Conservation (phyloP, 257 asterid genomes). For the Petrea volubilis region DNA sequence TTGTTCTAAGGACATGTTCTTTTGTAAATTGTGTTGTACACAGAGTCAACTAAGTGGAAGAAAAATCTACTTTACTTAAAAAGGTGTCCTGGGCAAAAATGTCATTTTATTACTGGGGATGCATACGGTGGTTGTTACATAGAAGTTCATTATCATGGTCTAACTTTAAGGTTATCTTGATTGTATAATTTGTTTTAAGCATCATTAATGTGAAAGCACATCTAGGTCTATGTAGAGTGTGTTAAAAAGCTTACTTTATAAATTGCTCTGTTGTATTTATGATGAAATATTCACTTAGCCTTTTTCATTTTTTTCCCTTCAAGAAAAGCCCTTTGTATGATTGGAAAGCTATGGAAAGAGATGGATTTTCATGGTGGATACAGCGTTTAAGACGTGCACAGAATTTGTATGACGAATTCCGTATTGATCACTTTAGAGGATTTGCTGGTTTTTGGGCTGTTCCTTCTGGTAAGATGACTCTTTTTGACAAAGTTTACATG, state of each 20-base stretch:
- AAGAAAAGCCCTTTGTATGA: constrained; percentile 85
- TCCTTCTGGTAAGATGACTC: constrained; percentile 76
- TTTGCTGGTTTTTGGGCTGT: constrained; percentile 99
- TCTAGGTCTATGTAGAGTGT: constrained; percentile 6
- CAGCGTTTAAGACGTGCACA: constrained; percentile 79
- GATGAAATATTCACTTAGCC: constrained; percentile 23
- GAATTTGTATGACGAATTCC: constrained; percentile 86
- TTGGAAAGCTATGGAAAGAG: constrained; percentile 94
- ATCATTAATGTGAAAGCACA: background rate
- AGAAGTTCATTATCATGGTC: background rate
- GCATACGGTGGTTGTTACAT: background rate
- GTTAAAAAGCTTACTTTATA: background rate
- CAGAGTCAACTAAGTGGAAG: background rate
- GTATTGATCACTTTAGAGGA: constrained; percentile 98
- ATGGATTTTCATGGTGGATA: constrained; percentile 94
- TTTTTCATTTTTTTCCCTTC: too few relatives aligned
- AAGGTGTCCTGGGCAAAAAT: background rate
- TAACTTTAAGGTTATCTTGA: constrained; percentile 7
- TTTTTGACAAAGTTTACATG: constrained; percentile 1
- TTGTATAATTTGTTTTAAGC: background rate
- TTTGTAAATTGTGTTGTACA: background rate
- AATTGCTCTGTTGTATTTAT: background rate
- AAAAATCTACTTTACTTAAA: background rate
- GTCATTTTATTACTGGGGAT: background rate
- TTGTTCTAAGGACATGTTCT: background rate